A percentile compares a stretch with the other conserved stretches of the same genome.
Conservation (phyloP, 306 rosid genomes). For the Trifolium fragiferum region DNA sequence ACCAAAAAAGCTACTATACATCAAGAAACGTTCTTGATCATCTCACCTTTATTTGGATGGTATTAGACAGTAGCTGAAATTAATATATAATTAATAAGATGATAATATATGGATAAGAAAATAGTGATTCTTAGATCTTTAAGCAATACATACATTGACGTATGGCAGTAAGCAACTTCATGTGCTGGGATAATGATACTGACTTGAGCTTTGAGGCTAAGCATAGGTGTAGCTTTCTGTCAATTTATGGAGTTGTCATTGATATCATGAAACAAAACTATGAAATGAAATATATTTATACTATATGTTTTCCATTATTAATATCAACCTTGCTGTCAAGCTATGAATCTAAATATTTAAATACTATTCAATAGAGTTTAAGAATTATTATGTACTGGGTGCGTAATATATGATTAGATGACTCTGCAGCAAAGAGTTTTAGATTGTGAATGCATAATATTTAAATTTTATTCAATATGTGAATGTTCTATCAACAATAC, state of each 20-base stretch:
- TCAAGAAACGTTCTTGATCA: background rate
- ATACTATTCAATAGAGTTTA: background rate
- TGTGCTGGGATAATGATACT: constrained; percentile 13
- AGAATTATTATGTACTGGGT: background rate
- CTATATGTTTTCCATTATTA: background rate
- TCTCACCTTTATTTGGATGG: background rate
- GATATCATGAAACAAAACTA: constrained; percentile 4
- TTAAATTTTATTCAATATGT: too few species aligned
- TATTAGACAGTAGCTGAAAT: background rate
- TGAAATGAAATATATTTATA: background rate
- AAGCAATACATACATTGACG: background rate
- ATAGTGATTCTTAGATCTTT: constrained; percentile 14
- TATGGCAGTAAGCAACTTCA: constrained; percentile 6
- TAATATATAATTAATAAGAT: background rate
- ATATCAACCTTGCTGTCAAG: background rate
- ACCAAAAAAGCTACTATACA: background rate
- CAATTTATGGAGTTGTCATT: background rate
- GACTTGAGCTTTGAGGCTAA: constrained; percentile 11
- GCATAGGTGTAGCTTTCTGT: constrained; percentile 14
- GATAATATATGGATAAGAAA: background rate
- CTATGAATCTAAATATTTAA: background rate
- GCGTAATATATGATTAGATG: background rate
- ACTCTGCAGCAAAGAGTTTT: background rate
- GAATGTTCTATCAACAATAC: background rate
- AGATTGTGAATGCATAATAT: background rate